Evolutionary conservation across 148 eudicot genomes (phyloP).

Genomic region (Cornus florida): DNA sequence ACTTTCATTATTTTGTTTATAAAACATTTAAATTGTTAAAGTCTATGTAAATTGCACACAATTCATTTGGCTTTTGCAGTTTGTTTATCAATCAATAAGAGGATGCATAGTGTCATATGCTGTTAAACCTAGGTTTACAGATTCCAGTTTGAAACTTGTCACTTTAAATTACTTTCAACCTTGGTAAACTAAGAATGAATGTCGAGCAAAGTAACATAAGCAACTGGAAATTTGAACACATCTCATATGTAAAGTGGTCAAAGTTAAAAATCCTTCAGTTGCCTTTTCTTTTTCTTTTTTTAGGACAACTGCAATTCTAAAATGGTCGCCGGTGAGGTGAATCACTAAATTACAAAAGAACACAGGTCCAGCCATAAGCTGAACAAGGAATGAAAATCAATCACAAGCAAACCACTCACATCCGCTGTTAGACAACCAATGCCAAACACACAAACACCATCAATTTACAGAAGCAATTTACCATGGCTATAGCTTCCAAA

Average conservation of each 20-base stretch:
- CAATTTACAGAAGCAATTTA: conserved; percentile 5
- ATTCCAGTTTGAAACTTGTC: no score
- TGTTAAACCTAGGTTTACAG: no score
- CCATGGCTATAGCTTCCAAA: no score
- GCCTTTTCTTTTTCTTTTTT: neutral
- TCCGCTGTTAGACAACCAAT: neutral
- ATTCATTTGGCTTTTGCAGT: no score
- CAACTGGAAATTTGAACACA: neutral
- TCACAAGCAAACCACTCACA: neutral
- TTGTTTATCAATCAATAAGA: no score
- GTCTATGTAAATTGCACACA: neutral
- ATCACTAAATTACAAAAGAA: neutral
- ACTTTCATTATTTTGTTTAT: neutral
- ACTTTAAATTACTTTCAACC: no score
- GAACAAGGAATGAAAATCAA: conserved; percentile 21
- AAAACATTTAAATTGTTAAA: neutral
- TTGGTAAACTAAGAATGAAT: no score
- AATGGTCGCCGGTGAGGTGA: conserved; percentile 2
- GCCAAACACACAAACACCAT: neutral
- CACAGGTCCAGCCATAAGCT: conserved; percentile 37
- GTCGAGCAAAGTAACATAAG: no score
- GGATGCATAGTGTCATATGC: no score
- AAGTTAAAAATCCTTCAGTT: neutral
- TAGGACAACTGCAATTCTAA: neutral
- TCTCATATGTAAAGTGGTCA: neutral